Evolutionary conservation across 257 asterid species (phyloP), one percentile per base, ranked within the genome.

Genomic region (Buddleja alternifolia): DNA sequence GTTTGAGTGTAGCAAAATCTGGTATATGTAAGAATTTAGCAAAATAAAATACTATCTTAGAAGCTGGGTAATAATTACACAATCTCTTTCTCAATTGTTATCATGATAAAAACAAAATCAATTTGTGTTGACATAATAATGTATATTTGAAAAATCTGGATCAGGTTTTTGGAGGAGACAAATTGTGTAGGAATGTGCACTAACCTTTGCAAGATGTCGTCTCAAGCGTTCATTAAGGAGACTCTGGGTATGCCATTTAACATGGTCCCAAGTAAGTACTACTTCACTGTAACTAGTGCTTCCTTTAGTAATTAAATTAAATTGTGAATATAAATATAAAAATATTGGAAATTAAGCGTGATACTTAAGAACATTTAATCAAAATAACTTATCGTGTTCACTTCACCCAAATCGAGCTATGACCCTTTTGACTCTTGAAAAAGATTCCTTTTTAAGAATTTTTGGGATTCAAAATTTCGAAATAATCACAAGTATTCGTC

Each of bases 181-280:
- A 91, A 87, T 70, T 91, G 99, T 80, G 93, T 94, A 62, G 99
- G 99, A 76, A 83, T 91, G 81, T 94, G 97, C 88, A 91, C 95
- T 46, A 94, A 89, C 66, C 90, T 94, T 44, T 94, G 99, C 90
- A 94, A 94, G 89, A 81, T 83, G 83, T 85, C 99, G 21, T 87
- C 92, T 74, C 99, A 94, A 82, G 25, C 71, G 19, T 91, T 94
- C 90, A 86, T 94, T 14, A 88, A 84, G 70, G 89, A 91, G n/a
- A 77, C 95, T 7, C 81, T 94, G 20, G 97, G 97, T 76, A 67
- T 86, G 81, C 88, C 97, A 36, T 36, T 91, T 24, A 76, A 74
- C 71, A 94, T 94, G 97, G 96, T 89, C 71, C 97, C 97, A 6
- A 91, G 97, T 94, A 86, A 48, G 5, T 29, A 29, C 34, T 29